These are phyloP conservation scores for Epicoccum nigrum DNA, from an alignment of 2,329 filamentous ascomycete species.

Conservation along the genomic window DNA sequence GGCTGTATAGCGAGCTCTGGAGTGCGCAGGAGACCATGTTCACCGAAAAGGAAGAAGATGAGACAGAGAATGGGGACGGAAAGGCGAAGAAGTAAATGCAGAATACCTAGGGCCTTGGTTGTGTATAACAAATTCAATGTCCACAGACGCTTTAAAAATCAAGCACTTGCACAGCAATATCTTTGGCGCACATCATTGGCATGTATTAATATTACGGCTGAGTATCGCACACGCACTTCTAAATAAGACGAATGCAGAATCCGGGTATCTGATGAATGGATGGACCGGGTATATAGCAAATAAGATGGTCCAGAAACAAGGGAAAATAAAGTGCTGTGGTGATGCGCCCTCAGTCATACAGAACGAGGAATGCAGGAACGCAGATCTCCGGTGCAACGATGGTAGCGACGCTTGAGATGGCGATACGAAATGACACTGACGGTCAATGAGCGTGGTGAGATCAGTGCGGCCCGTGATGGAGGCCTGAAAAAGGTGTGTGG, in stretches of 20 bases:
- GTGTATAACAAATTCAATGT: background rate
- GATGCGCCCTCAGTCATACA: background rate
- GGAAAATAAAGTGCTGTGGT: background rate
- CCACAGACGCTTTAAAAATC: no score
- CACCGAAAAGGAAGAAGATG: constrained; percentile 20
- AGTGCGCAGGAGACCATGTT: constrained; percentile 60
- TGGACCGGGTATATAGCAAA: constrained; percentile 17
- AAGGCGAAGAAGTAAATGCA: constrained; percentile 1
- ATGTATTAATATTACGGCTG: constrained; percentile 1
- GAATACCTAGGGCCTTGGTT: background rate
- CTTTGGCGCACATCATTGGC: background rate
- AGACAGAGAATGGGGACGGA: constrained; percentile 1
- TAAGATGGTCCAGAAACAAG: constrained; percentile 6
- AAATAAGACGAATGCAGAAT: constrained; percentile 1
- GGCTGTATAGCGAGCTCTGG: constrained; percentile 90
- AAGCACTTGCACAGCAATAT: no score
- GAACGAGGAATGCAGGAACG: background rate
- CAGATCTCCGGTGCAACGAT: background rate
- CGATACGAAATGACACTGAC: background rate
- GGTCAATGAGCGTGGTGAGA: background rate
- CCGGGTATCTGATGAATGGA: constrained; percentile 9
- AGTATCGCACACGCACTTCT: constrained; percentile 1
- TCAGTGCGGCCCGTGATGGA: background rate
- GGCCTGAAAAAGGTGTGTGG: constrained; percentile 6
- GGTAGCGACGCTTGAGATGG: background rate